Evolutionary conservation across 345 rosid genomes (phyloP), one percentile per base, ranked within the genome.

Genomic region (Aurinia saxatilis): DNA sequence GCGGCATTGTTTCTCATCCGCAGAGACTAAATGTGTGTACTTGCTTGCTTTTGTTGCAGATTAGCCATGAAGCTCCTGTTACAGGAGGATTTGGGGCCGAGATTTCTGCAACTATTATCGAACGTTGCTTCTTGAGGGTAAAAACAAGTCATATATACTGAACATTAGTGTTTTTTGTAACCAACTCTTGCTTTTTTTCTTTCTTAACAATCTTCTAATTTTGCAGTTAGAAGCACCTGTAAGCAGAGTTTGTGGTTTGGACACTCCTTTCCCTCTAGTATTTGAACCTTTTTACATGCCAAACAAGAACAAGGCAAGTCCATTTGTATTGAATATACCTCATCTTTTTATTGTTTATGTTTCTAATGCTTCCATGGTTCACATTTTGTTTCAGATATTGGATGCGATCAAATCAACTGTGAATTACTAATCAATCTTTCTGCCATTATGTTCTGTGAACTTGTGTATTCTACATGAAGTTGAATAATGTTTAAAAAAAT

Each of bases 21-120:
- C 14, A 14, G 46, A 50, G 13, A 8, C 7, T 16, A 38, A 62
- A 16, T 35, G 18, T 33, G 9, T 53, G 30, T 31, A 29, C 8
- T 13, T 65, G 37, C 8, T 13, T 65, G 46, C 33, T 30, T 17
- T 56, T 5, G 46, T 36, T 74, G 75, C 72, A 87, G 95, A 75
- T 87, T 67, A 85, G 93, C 72, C 93, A 85, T 63, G 95, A 87
- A 73, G 93, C 93, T 70, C 95, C 93, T 0, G 76, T 85, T 3
- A 90, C 89, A 5, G 91, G 97, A 77, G 97, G 95, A 34, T 87
- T 87, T 70, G 98, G 98, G 8, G 96, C 96, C 33, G 93, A 91
- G 77, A 91, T 87, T 60, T 75, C 96, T 23, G 91, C 93, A 30
- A 78, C 95, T 23, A 80, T 87, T 14, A 59, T 91, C n/a, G 96